These are phyloP conservation scores for Fonsecaea pugnacius DNA, from an alignment of 2,329 filamentous ascomycete species.

Conservation along the genomic window DNA sequence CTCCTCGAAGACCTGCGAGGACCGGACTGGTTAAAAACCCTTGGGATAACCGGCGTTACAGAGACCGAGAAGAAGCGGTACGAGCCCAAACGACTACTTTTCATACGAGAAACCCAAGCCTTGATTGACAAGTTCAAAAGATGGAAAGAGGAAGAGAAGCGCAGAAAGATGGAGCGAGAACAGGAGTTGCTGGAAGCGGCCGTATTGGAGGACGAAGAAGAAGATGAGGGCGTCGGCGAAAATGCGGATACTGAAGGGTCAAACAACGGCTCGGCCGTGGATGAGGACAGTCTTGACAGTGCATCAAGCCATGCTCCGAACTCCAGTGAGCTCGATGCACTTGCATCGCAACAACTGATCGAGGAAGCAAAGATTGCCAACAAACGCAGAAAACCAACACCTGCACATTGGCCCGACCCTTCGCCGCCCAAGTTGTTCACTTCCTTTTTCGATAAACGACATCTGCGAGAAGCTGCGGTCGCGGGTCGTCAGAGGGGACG, in stretches of 20 bases:
- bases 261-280: constrained; percentile 11
- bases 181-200: constrained; percentile 58
- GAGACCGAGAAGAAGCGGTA: constrained; percentile 85
- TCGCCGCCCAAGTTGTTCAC: constrained; percentile 67
- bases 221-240: constrained; percentile 34
- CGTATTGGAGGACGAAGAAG: constrained; percentile 38
- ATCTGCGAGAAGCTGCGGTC: constrained; percentile 80
- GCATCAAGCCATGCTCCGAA: constrained; percentile 60
- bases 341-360: constrained; percentile 73
- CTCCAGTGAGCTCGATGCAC: constrained; percentile 71
- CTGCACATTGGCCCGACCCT: constrained; percentile 28
- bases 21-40: constrained; percentile 87
- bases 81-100: constrained; percentile 81
- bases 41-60: constrained; percentile 85
- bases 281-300: constrained; percentile 25
- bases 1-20: constrained; percentile 82
- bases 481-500: constrained; percentile 71
- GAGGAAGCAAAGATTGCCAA: constrained; percentile 67
- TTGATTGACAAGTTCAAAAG: constrained; percentile 84
- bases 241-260: constrained; percentile 30
- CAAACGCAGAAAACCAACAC: constrained; percentile 31
- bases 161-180: constrained; percentile 75
- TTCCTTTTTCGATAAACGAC: constrained; percentile 83
- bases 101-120: constrained; percentile 78
- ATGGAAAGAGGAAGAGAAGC: constrained; percentile 90